These are phyloP conservation scores for Strigomonas culicis DNA, from an alignment of 208 protist species.

Conservation along the genomic window DNA sequence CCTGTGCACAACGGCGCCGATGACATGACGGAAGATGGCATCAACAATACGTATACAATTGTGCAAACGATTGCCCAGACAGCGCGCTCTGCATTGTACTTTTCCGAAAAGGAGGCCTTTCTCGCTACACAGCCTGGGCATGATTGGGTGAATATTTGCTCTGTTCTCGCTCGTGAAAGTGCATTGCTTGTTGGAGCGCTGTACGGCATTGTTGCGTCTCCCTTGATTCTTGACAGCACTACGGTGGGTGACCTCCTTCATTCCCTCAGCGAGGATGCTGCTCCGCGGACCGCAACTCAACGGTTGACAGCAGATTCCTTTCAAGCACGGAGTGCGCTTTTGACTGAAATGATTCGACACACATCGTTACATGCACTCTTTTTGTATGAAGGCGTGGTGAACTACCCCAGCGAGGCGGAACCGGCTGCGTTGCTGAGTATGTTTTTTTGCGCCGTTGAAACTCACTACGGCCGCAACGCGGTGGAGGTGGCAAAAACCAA, in stretches of 20 bases:
- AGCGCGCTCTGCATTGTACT: constrained; percentile 50
- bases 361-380: constrained; percentile 12
- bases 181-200: constrained; percentile 45
- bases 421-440: constrained; percentile 26
- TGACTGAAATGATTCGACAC: neutral
- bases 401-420: constrained; percentile 15
- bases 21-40: constrained; percentile 6
- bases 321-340: too few species aligned
- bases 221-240: constrained; percentile 20
- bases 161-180: constrained; percentile 45
- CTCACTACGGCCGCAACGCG: constrained; percentile 33
- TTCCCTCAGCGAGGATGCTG: constrained; percentile 28
- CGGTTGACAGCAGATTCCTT: too few species aligned
- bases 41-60: too few species aligned
- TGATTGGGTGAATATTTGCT: constrained; percentile 32
- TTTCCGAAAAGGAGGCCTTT: constrained; percentile 50
- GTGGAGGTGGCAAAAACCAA: constrained; percentile 21
- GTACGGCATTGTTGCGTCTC: constrained; percentile 52
- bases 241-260: constrained; percentile 19
- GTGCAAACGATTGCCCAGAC: constrained; percentile 58
- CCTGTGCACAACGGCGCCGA: neutral
- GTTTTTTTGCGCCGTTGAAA: constrained; percentile 30
- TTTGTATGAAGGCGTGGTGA: constrained; percentile 18
- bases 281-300: too few species aligned
- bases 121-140: constrained; percentile 30